These are phyloP conservation scores for Fusarium coicis DNA, from an alignment of 2,329 filamentous ascomycete species.

Conservation along the genomic window DNA sequence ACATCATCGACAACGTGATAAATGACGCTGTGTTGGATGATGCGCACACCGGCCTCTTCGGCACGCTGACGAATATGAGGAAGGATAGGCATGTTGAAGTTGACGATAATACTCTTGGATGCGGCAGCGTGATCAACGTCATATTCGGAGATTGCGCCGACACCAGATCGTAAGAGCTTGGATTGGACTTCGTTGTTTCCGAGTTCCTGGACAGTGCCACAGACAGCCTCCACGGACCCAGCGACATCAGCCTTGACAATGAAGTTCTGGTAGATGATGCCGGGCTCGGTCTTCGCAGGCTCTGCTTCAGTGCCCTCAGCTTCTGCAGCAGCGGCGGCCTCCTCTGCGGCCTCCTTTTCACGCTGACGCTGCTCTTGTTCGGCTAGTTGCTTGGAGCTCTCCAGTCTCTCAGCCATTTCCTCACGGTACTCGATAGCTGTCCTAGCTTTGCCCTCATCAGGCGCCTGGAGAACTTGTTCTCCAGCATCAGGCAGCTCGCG, in stretches of 20 bases:
- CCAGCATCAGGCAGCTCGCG: constrained; percentile 83
- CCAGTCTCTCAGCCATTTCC: constrained; percentile 76
- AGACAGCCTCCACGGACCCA: constrained; percentile 91
- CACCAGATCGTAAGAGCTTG: constrained; percentile 78
- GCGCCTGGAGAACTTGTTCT: constrained; percentile 85
- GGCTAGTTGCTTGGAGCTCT: constrained; percentile 84
- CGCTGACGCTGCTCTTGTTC: constrained; percentile 72
- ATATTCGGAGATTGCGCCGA: constrained; percentile 83
- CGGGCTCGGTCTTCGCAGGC: constrained; percentile 52
- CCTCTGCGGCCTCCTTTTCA: constrained; percentile 59
- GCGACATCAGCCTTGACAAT: constrained; percentile 93
- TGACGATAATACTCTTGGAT: constrained; percentile 80
- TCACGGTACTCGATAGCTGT: constrained; percentile 80
- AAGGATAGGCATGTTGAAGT: constrained; percentile 83
- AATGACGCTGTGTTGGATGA: constrained; percentile 89
- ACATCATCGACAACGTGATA: constrained; percentile 82
- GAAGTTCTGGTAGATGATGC: constrained; percentile 75
- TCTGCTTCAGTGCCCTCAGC: constrained; percentile 52
- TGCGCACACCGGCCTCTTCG: constrained; percentile 74
- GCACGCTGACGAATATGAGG: constrained; percentile 76
- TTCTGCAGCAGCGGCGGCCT: constrained; percentile 49
- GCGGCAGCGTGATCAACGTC: constrained; percentile 89
- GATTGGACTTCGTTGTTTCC: constrained; percentile 87
- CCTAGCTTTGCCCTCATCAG: constrained; percentile 81
- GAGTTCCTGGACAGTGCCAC: constrained; percentile 78